A percentile compares a stretch with the other conserved stretches of the same genome.
These are phyloP conservation scores for Cucumis melo DNA, from an alignment of 306 rosid species.

Conservation along the genomic window DNA sequence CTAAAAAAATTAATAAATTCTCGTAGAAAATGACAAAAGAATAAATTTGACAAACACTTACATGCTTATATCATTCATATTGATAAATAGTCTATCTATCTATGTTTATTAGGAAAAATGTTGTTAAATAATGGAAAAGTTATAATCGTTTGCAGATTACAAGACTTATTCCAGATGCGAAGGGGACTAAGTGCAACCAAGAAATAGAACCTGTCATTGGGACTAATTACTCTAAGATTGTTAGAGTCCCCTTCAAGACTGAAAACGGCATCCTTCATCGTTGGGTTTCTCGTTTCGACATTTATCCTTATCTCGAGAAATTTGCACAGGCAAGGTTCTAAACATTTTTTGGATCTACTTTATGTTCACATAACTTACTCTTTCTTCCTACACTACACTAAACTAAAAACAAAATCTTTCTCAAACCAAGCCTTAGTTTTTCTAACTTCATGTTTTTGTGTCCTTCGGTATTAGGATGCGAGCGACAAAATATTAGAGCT, in stretches of 20 bases:
- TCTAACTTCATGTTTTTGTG: background rate
- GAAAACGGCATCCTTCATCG: slow-evolving; percentile 40
- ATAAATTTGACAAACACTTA: too few species aligned
- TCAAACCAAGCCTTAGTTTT: background rate
- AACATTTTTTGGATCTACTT: background rate
- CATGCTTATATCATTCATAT: too few species aligned
- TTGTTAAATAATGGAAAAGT: background rate
- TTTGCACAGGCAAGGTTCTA: slow-evolving; percentile 47
- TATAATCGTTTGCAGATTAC: slow-evolving; percentile 34
- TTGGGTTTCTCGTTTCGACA: slow-evolving; percentile 92
- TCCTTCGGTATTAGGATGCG: slow-evolving; percentile 42
- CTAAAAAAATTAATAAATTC: too few species aligned
- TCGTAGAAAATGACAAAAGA: too few species aligned
- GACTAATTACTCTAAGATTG: slow-evolving; percentile 61
- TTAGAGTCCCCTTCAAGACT: slow-evolving; percentile 72
- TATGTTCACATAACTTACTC: background rate
- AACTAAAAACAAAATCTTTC: background rate
- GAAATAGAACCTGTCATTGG: slow-evolving; percentile 60
- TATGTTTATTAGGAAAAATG: too few species aligned
- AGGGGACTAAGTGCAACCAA: slow-evolving; percentile 74
- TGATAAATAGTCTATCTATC: too few species aligned
- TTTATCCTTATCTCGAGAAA: slow-evolving; percentile 80
- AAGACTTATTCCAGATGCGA: slow-evolving; percentile 77
- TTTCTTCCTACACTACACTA: background rate
- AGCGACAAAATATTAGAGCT: slow-evolving; percentile 40